phyloP scores from a whole-genome alignment of 805 yeast genomes.

The Candida montana region DNA sequence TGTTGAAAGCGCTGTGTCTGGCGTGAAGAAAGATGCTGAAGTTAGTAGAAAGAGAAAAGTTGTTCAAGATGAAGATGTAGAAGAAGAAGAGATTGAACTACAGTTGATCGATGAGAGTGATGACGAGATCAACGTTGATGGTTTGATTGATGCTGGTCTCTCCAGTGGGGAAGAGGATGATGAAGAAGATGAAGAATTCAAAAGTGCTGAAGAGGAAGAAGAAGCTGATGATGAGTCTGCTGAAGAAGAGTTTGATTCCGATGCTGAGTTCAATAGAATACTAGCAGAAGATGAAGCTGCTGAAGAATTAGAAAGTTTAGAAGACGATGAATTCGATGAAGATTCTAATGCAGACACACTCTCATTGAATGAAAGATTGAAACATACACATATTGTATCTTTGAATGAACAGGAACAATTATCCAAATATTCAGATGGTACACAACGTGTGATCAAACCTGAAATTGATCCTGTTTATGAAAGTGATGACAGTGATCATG shows the following conservation, averaged over 20 bases:
- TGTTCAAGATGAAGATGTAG: slow-evolving; percentile 13
- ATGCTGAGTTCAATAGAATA: slow-evolving; percentile 58
- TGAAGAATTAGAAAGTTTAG: slow-evolving; percentile 25
- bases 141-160: slow-evolving; percentile 20
- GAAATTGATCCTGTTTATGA: slow-evolving; percentile 95
- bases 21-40: not conserved
- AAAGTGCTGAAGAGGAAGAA: slow-evolving; percentile 3
- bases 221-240: slow-evolving; percentile 19
- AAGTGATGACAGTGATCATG: slow-evolving; percentile 83
- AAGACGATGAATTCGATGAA: slow-evolving; percentile 45
- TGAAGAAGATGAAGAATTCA: slow-evolving; percentile 3
- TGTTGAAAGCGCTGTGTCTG: not conserved
- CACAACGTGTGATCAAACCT: slow-evolving; percentile 71
- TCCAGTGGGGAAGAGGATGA: slow-evolving; percentile 3
- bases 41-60: slow-evolving; percentile 19
- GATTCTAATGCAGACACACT: slow-evolving; percentile 44
- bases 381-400: slow-evolving; percentile 50
- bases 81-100: slow-evolving; percentile 12
- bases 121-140: slow-evolving; percentile 15
- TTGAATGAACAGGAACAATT: slow-evolving; percentile 31
- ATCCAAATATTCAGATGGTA: slow-evolving; percentile 70
- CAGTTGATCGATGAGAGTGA: slow-evolving; percentile 16
- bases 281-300: slow-evolving; percentile 46
- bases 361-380: slow-evolving; percentile 48
- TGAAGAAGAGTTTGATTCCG: slow-evolving; percentile 38